Percentiles rank a stretch among this genome's conserved stretches.
Evolutionary conservation across 1,284 basidiomycete species (phyloP).

Genomic region (Melampsora americana): DNA sequence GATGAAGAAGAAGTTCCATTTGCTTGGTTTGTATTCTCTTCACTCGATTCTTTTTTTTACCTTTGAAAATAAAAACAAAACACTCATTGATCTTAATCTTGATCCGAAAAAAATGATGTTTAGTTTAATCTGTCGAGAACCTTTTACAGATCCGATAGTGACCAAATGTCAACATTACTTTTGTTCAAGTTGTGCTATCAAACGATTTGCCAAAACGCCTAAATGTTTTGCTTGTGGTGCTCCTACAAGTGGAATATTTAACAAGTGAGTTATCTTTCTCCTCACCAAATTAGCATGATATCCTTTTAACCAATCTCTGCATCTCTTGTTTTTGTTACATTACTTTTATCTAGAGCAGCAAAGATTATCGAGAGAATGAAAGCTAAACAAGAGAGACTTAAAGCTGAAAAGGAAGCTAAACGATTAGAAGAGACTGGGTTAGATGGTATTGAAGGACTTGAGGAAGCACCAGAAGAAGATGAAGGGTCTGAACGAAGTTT

Average conservation of each 20-base stretch:
- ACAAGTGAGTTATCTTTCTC: slow-evolving; percentile 64
- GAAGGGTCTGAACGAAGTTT: slow-evolving; percentile 39
- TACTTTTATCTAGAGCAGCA: background rate
- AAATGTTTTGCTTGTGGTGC: slow-evolving; percentile 94
- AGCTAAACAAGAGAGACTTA: slow-evolving; percentile 33
- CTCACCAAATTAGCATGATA: slow-evolving; percentile 59
- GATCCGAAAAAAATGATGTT: no score
- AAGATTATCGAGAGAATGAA: slow-evolving; percentile 42
- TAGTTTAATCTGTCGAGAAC: slow-evolving; percentile 80
- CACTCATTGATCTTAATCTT: no score
- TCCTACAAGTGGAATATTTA: slow-evolving; percentile 90
- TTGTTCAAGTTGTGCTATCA: slow-evolving; percentile 80
- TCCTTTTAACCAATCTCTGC: background rate
- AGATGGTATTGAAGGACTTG: slow-evolving; percentile 34
- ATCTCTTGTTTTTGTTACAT: background rate
- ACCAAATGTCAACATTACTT: slow-evolving; percentile 97
- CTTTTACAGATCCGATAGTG: slow-evolving; percentile 89
- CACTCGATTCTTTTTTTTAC: background rate
- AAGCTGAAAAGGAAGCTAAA: slow-evolving; percentile 19
- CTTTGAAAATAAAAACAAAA: background rate
- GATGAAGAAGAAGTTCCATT: slow-evolving; percentile 89
- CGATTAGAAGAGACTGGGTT: slow-evolving; percentile 19
- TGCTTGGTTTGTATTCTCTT: slow-evolving; percentile 62
- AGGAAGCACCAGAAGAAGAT: slow-evolving; percentile 7
- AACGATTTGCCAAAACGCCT: slow-evolving; percentile 85